Evolutionary conservation across 1,139 yeast genomes (phyloP).

Genomic region (Zygotorulaspora mrakii): DNA sequence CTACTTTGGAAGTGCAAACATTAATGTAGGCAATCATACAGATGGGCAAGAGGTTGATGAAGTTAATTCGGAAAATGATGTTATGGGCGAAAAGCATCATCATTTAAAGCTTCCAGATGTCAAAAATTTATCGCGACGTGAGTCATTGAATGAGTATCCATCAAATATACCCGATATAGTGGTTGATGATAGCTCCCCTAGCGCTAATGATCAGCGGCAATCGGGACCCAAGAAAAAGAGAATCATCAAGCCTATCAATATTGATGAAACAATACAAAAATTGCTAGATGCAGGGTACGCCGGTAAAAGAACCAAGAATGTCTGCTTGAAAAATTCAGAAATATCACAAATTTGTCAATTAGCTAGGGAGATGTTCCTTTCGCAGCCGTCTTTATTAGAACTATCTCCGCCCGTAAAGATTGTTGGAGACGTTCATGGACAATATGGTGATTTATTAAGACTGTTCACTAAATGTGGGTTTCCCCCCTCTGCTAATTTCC

Average conservation of each 20-base stretch:
- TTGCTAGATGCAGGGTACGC: slow-evolving; percentile 92
- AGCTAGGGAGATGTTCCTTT: slow-evolving; percentile 81
- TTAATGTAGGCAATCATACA: slow-evolving; percentile 1
- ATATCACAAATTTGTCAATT: slow-evolving; percentile 80
- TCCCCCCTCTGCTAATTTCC: slow-evolving; percentile 92
- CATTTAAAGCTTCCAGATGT: slow-evolving; percentile 9
- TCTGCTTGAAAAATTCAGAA: slow-evolving; percentile 83
- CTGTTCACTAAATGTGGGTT: slow-evolving; percentile 94
- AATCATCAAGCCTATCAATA: slow-evolving; percentile 49
- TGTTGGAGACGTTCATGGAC: slow-evolving; percentile 98
- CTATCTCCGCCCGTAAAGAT: slow-evolving; percentile 93
- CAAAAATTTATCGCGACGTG: slow-evolving; percentile 13
- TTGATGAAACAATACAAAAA: slow-evolving; percentile 86
- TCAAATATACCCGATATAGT: slow-evolving; percentile 15
- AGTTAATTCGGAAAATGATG: slow-evolving; percentile 6
- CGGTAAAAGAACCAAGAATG: slow-evolving; percentile 85
- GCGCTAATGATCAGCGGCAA: slow-evolving; percentile 8
- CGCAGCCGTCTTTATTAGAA: slow-evolving; percentile 86
- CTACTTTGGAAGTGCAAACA: slow-evolving; percentile 17
- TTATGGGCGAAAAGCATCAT: slow-evolving; percentile 9
- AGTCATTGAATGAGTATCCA: slow-evolving; percentile 14
- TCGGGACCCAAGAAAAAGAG: slow-evolving; percentile 29
- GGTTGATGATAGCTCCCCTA: slow-evolving; percentile 11
- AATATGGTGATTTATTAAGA: slow-evolving; percentile 84
- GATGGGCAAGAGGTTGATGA: neutral